phyloP scores from a whole-genome alignment of 2,329 filamentous ascomycete genomes.

The Hirsutella rhossiliensis region DNA sequence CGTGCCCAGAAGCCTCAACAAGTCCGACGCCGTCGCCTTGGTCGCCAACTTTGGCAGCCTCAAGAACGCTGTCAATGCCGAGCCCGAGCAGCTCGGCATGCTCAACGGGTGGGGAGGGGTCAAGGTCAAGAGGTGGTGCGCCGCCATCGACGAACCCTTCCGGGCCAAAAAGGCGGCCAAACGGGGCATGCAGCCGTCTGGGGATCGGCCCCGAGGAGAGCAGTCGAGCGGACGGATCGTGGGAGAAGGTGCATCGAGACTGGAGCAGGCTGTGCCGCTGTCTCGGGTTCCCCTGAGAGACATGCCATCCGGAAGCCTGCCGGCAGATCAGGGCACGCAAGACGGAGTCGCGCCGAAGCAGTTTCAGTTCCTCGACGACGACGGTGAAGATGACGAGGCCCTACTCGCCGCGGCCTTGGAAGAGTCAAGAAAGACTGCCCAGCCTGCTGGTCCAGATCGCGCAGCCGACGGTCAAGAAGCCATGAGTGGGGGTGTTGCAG shows the following conservation, averaged over 20 bases:
- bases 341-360: slow-evolving; percentile 12
- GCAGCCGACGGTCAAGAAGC: slow-evolving; percentile 17
- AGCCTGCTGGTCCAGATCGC: slow-evolving; percentile 1
- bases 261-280: slow-evolving; percentile 27
- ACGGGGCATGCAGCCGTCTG: slow-evolving; percentile 14
- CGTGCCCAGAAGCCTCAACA: slow-evolving; percentile 79
- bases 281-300: slow-evolving; percentile 28
- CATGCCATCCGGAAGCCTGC: slow-evolving; percentile 15
- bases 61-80: slow-evolving; percentile 74
- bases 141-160: slow-evolving; percentile 75
- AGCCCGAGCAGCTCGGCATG: slow-evolving; percentile 70
- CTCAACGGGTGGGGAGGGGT: slow-evolving; percentile 93
- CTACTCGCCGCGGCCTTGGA: slow-evolving; percentile 34
- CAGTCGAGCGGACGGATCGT: slow-evolving; percentile 1
- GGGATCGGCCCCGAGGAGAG: background rate
- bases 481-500: slow-evolving; percentile 46
- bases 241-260: slow-evolving; percentile 11
- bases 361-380: slow-evolving; percentile 26
- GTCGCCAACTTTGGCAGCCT: slow-evolving; percentile 89
- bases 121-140: slow-evolving; percentile 81
- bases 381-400: slow-evolving; percentile 31
- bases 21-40: slow-evolving; percentile 81
- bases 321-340: background rate
- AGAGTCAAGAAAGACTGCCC: slow-evolving; percentile 15
- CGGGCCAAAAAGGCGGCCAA: slow-evolving; percentile 60